These are phyloP conservation scores for Starmerella etchellsii DNA, from an alignment of 805 yeast species.

Conservation along the genomic window DNA sequence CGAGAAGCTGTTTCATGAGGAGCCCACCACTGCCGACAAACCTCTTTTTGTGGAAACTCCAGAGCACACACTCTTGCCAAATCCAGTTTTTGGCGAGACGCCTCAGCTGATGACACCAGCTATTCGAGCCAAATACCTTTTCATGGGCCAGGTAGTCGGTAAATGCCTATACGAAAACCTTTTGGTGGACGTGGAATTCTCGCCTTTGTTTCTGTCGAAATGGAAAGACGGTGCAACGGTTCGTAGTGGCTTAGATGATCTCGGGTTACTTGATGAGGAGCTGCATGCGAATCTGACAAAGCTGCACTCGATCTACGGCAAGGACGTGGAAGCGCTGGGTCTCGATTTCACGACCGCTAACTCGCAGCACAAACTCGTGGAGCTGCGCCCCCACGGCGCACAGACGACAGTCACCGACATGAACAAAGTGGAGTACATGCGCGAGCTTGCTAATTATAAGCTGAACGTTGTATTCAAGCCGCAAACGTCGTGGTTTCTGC, in stretches of 20 bases:
- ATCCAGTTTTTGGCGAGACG: constrained; percentile 31
- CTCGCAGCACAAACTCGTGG: constrained; percentile 31
- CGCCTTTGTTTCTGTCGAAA: constrained; percentile 69
- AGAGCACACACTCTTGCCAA: constrained; percentile 61
- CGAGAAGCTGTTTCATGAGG: constrained; percentile 43
- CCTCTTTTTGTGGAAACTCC: constrained; percentile 35
- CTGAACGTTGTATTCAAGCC: constrained; percentile 48
- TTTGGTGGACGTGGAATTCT: constrained; percentile 68
- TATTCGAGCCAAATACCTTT: constrained; percentile 30
- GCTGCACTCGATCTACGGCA: constrained; percentile 40
- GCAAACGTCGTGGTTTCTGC: constrained; percentile 50
- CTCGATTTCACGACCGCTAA: constrained; percentile 51
- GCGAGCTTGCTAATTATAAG: constrained; percentile 65
- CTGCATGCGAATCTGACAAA: constrained; percentile 54
- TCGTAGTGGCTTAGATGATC: constrained; percentile 60
- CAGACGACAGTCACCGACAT: constrained; percentile 40
- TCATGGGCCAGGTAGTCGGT: constrained; percentile 74
- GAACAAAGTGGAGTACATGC: constrained; percentile 62
- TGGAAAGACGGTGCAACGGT: constrained; percentile 33
- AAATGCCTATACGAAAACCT: constrained; percentile 79
- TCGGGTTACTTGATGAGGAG: constrained; percentile 55
- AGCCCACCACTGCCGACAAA: not conserved
- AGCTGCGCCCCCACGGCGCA: constrained; percentile 51
- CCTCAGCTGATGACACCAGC: constrained; percentile 8
- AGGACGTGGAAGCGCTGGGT: constrained; percentile 43